Evolutionary conservation across 192 early-diverging fungal genomes (phyloP).

Genomic region (Coemansia sp.): DNA sequence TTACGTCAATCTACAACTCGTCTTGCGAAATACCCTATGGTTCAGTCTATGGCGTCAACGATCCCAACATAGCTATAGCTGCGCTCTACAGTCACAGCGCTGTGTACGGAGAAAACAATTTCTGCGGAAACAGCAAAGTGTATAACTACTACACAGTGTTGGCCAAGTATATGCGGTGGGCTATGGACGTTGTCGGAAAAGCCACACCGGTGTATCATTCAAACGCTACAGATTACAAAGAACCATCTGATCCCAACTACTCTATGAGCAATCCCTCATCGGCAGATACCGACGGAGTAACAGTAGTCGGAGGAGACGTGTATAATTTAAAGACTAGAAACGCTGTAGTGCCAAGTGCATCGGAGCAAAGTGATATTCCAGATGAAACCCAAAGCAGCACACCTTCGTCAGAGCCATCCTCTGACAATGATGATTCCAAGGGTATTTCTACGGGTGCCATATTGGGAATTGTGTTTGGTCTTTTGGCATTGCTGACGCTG

Average conservation of each 20-base stretch:
- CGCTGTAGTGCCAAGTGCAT: neutral
- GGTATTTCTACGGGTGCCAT: neutral
- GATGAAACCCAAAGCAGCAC: neutral
- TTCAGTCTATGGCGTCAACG: slow-evolving; percentile 29
- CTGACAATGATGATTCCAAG: neutral
- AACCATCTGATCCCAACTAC: slow-evolving; percentile 30
- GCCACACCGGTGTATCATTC: slow-evolving; percentile 37
- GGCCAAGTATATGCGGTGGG: slow-evolving; percentile 44
- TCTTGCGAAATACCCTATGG: slow-evolving; percentile 32
- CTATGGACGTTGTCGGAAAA: slow-evolving; percentile 28
- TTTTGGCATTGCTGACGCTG: neutral
- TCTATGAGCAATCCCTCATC: slow-evolving; percentile 29
- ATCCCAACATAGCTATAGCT: slow-evolving; percentile 30
- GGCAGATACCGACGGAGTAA: slow-evolving; percentile 5
- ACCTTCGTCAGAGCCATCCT: neutral
- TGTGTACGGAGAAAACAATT: slow-evolving; percentile 1
- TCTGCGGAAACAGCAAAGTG: slow-evolving; percentile 20
- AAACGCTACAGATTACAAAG: slow-evolving; percentile 31
- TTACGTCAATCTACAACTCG: slow-evolving; percentile 20
- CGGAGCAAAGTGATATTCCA: neutral
- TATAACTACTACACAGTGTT: slow-evolving; percentile 46
- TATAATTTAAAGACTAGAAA: slow-evolving; percentile 9
- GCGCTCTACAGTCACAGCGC: slow-evolving; percentile 52
- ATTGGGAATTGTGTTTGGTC: neutral
- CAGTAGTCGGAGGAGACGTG: slow-evolving; percentile 33